phyloP scores from a whole-genome alignment of 1,284 basidiomycete genomes.

The Phenoliferia sp. region DNA sequence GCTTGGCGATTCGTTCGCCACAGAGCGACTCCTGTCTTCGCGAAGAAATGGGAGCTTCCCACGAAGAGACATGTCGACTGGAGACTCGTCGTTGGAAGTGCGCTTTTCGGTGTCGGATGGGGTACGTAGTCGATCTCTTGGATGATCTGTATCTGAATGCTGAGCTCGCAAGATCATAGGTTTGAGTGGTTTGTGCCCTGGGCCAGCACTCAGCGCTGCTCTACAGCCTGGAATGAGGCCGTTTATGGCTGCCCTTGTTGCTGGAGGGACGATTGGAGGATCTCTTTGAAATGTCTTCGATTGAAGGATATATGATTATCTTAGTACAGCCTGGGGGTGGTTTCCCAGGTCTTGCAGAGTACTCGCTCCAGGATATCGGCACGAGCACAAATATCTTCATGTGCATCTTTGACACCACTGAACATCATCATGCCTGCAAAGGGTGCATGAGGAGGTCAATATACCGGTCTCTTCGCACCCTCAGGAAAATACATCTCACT shows the following conservation, averaged over 20 bases:
- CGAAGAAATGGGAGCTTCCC: conserved; percentile 33
- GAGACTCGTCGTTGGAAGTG: conserved; percentile 33
- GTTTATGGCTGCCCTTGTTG: conserved; percentile 1
- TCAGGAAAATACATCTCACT: background rate
- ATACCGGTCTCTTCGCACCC: background rate
- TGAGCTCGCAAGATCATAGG: background rate
- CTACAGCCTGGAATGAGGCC: background rate
- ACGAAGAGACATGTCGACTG: conserved; percentile 31
- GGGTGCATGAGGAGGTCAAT: background rate
- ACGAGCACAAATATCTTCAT: background rate
- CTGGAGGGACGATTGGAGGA: conserved; percentile 1
- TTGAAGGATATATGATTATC: no score
- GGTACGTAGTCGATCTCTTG: conserved; percentile 21
- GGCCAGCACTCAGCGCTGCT: conserved; percentile 18
- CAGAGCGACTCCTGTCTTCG: conserved; percentile 9
- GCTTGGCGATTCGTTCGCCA: conserved; percentile 35
- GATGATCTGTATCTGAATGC: background rate
- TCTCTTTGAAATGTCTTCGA: no score
- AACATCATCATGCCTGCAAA: no score
- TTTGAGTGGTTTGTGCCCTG: conserved; percentile 23
- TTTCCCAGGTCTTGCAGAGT: background rate
- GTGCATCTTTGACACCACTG: background rate
- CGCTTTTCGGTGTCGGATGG: conserved; percentile 41
- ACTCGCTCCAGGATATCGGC: background rate
- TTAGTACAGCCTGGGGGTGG: background rate